Base-by-base conservation (phyloP, 2,329 filamentous ascomycete genomes). In the Cladorrhinum sp. region DNA sequence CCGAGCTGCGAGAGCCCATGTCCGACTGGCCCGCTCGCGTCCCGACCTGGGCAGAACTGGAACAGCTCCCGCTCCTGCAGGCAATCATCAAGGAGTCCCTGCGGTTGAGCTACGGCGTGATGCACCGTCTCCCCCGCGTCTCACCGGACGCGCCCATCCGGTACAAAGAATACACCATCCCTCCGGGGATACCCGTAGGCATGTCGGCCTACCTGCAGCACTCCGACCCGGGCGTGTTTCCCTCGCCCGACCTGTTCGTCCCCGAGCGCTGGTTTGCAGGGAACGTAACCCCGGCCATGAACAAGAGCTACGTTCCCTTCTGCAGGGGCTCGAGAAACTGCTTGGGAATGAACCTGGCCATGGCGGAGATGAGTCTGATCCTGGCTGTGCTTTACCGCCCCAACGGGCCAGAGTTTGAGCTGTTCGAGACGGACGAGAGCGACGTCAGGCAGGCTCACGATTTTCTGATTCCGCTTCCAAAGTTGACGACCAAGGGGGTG, bases 391-490 rank as follows among this genome's bases (percentile, higher is more conserved):
- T 65, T 30, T 66, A 63, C 14, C 57, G 59, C 24, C 48, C 48
- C 16, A 28, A 53, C 20, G 36, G 51, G 7, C 55, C 50, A 10
- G 12, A 54, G 7, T 42, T 62, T 30, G 56, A 30, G 55, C 50
- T 62, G 20, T 62, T 55, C 20, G 50, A 54, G 26, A 54, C 51
- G 14, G 58, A 60, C 26, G 58, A 60, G 53, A 56, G 46, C 52
- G 58, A 60, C 48, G 36, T 60, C 7, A 56, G 50, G 52, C 58
- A 60, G 53, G 39, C 54, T 23, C 58, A 60, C 8, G 52, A 60
- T 60, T 60, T 60, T 20, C 23, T 60, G n/a, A 49, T 57, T 16
- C 58, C 74, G 7, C 72, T 76, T 16, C 73, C 74, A 20, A 75
- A 72, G 65, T 75, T 75, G 71, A 72, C 54, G 30, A 61, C 60